phyloP scores from a whole-genome alignment of 768 basidiomycete species.

The Chalciporus piperatus region DNA sequence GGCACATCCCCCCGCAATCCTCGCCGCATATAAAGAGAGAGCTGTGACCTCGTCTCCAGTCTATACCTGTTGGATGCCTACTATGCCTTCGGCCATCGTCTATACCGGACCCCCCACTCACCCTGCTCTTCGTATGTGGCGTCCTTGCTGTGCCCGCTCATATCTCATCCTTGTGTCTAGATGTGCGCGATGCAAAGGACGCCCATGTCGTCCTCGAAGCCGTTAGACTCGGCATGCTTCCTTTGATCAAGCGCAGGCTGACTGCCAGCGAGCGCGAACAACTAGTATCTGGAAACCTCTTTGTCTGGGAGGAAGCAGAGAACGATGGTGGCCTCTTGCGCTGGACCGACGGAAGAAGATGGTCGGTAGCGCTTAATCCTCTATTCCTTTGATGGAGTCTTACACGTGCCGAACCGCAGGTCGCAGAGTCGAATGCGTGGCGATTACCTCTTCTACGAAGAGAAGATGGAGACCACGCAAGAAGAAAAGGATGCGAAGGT shows the following conservation, averaged over 20 bases:
- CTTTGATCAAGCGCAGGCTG: conserved; percentile 69
- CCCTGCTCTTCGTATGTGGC: conserved; percentile 29
- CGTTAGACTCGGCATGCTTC: conserved; percentile 65
- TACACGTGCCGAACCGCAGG: conserved; percentile 37
- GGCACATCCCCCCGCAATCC: conserved; percentile 15
- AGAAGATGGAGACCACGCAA: conserved; percentile 76
- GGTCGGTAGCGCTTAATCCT: conserved; percentile 39
- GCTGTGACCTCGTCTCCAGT: conserved; percentile 5
- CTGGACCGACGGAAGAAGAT: conserved; percentile 82
- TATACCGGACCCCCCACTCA: conserved; percentile 28
- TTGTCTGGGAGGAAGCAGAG: conserved; percentile 85
- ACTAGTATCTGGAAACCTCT: conserved; percentile 69
- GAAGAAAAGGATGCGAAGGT: conserved; percentile 80
- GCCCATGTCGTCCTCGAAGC: conserved; percentile 77
- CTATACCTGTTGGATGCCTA: conserved; percentile 3
- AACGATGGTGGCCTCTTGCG: conserved; percentile 63
- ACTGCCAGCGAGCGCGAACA: conserved; percentile 67
- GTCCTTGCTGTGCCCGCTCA: not conserved
- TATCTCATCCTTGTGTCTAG: conserved; percentile 34
- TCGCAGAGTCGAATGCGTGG: conserved; percentile 84
- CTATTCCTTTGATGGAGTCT: conserved; percentile 1
- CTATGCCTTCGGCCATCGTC: conserved; percentile 16
- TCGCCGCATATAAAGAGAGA: conserved; percentile 24
- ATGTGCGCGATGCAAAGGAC: conserved; percentile 77
- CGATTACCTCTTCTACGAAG: conserved; percentile 81